Evolutionary conservation across 2,329 filamentous ascomycete genomes (phyloP).

Genomic region (Pseudogymnoascus sp.): DNA sequence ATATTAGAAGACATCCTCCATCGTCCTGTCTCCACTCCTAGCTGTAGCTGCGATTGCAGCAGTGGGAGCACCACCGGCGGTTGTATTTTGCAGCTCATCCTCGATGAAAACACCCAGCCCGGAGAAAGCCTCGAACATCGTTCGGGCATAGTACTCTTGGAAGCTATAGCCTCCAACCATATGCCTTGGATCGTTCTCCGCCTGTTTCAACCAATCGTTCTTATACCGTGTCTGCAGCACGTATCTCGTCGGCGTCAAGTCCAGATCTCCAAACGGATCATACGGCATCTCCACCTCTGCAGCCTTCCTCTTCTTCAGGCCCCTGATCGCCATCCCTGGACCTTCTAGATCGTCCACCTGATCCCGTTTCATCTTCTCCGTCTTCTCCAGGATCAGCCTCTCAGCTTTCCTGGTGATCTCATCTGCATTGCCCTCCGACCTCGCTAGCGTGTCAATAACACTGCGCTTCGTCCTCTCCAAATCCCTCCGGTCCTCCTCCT

Average conservation of each 20-base stretch:
- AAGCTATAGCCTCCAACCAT: slow-evolving; percentile 77
- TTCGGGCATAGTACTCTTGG: slow-evolving; percentile 71
- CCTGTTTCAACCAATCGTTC: slow-evolving; percentile 64
- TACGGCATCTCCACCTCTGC: slow-evolving; percentile 67
- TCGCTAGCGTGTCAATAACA: slow-evolving; percentile 63
- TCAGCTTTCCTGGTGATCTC: slow-evolving; percentile 48
- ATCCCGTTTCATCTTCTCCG: slow-evolving; percentile 41
- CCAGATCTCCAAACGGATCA: slow-evolving; percentile 77
- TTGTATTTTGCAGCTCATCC: slow-evolving; percentile 47
- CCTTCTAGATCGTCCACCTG: slow-evolving; percentile 15
- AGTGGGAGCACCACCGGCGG: slow-evolving; percentile 31
- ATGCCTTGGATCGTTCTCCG: slow-evolving; percentile 58
- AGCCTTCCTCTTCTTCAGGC: slow-evolving; percentile 60
- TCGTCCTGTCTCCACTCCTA: slow-evolving; percentile 37
- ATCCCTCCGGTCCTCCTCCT: slow-evolving; percentile 61
- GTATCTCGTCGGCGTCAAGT: slow-evolving; percentile 63
- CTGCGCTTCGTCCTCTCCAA: slow-evolving; percentile 58
- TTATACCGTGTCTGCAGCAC: slow-evolving; percentile 62
- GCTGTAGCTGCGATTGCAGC: slow-evolving; percentile 30
- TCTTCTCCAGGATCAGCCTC: slow-evolving; percentile 64
- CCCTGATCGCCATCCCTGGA: slow-evolving; percentile 60
- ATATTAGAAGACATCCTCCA: slow-evolving; percentile 40
- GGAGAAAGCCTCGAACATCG: slow-evolving; percentile 82
- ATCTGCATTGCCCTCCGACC: slow-evolving; percentile 52
- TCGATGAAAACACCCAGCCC: slow-evolving; percentile 81